Evolutionary conservation across 2,329 filamentous ascomycete species (phyloP), one percentile per base, ranked within the genome.

Genomic region (Talaromyces sp.): DNA sequence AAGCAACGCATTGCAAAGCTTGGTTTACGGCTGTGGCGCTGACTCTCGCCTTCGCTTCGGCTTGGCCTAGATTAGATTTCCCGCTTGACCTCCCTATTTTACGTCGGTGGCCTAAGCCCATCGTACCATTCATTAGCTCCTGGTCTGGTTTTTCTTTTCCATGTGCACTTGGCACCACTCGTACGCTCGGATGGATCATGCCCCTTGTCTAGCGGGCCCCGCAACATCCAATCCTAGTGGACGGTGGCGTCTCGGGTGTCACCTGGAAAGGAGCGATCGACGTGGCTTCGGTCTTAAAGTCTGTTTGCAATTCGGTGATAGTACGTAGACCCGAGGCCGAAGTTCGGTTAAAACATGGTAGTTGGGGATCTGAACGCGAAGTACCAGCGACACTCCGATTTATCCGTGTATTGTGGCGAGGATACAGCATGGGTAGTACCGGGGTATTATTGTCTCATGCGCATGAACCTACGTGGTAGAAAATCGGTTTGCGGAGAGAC

Each of bases 231-330:
- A 42, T 51, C 17, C 29, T 5, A 20, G 7, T 22, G 2, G 2
- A 10, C 20, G 10, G 44, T 52, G 50, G 37, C 39, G 44, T n/a
- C 37, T 42, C 37, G 30, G 41, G 33, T 49, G 41, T 45, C 33
- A 46, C 46, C 46, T 45, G 36, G 35, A 39, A 52, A 2, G 41
- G 22, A 45, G 16, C n/a, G 51, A 53, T 49, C 46, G 51, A 45
- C 46, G 41, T 16, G 19, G 22, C 45, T 27, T 47, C 19, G 14
- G 32, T 13, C 16, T 40, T 30, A 33, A 27, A 27, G 24, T 16
- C 27, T 27, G 33, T 20, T 39, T 39, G 19, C 33, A 37, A 1
- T 16, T 47, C 45, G 35, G 45, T 29, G 16, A 19, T 44, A 32
- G 29, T 14, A 16, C n/a, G 41, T 16, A 16, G 5, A 35, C 29